phyloP scores from a whole-genome alignment of 768 basidiomycete species.

The Collybia nuda region DNA sequence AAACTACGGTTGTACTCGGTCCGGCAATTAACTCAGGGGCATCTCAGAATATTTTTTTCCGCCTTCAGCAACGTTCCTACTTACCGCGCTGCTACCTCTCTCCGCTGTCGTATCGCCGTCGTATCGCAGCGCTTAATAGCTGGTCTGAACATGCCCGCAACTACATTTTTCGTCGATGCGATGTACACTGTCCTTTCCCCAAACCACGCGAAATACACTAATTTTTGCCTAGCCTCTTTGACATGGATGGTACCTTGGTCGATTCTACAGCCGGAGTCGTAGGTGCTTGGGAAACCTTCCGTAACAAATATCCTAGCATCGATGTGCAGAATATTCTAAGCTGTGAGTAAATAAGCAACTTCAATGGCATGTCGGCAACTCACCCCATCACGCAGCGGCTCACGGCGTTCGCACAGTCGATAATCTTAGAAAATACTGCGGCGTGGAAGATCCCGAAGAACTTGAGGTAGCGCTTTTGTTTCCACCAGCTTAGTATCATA shows the following conservation, averaged over 20 bases:
- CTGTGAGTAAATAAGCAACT: constrained; percentile 41
- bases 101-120: too few relatives aligned
- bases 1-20: constrained; percentile 25
- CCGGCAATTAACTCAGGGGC: too few relatives aligned
- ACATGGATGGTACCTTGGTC: constrained; percentile 83
- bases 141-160: constrained; percentile 32
- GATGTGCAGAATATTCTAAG: constrained; percentile 61
- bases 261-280: constrained; percentile 83
- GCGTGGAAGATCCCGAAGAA: constrained; percentile 62
- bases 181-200: constrained; percentile 30
- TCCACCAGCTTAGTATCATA: background rate
- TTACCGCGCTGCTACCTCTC: too few relatives aligned
- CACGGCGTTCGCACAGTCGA: constrained; percentile 87
- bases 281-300: constrained; percentile 83
- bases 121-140: background rate
- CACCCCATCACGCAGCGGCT: constrained; percentile 41
- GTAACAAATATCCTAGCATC: constrained; percentile 63
- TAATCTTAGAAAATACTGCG: constrained; percentile 72
- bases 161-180: constrained; percentile 37
- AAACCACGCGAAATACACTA: constrained; percentile 9
- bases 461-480: constrained; percentile 52
- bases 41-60: background rate
- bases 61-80: background rate
- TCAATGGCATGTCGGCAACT: constrained; percentile 8
- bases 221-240: constrained; percentile 54